phyloP scores from a whole-genome alignment of 2,329 filamentous ascomycete species.

The Septoria petroselini region DNA sequence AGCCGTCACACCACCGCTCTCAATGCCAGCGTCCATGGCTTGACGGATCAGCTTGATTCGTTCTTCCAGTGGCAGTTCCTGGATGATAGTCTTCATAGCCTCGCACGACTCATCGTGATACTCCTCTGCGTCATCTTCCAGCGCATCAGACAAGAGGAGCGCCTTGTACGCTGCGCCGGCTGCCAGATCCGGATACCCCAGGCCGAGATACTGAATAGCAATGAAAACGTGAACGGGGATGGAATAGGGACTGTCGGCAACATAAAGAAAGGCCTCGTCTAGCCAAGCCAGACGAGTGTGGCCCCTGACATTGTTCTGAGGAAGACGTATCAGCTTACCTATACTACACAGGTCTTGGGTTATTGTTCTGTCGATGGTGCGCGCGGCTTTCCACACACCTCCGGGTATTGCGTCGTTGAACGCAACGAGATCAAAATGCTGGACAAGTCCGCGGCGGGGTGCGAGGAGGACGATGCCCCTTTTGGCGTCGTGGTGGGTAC shows the following conservation, averaged over 20 bases:
- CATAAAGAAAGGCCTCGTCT: conserved; percentile 14
- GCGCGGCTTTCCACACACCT: conserved; percentile 21
- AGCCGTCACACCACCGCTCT: conserved; percentile 16
- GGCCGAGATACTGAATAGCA: conserved; percentile 65
- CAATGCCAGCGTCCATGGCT: conserved; percentile 24
- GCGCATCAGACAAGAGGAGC: conserved; percentile 79
- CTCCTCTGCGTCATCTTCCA: conserved; percentile 74
- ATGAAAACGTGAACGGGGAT: conserved; percentile 50
- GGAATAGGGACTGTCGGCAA: conserved; percentile 23
- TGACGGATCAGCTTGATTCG: conserved; percentile 31
- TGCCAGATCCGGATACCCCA: conserved; percentile 87
- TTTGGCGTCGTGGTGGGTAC: neutral
- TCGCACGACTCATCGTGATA: conserved; percentile 68
- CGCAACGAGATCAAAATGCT: conserved; percentile 14
- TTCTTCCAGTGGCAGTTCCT: conserved; percentile 41
- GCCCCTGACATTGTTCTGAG: conserved; percentile 13
- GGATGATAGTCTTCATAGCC: conserved; percentile 36
- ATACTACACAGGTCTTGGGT: too few species aligned
- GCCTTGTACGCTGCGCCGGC: conserved; percentile 87
- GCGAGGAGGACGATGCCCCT: neutral
- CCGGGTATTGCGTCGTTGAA: conserved; percentile 19
- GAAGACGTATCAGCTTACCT: conserved; percentile 25
- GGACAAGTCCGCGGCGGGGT: neutral
- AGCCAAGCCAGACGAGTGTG: conserved; percentile 17
- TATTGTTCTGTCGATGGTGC: neutral